A percentile compares a stretch with the other conserved stretches of the same genome.
Conservation (phyloP, 2,329 filamentous ascomycete species). For the Bimuria novae-zelandiae region DNA sequence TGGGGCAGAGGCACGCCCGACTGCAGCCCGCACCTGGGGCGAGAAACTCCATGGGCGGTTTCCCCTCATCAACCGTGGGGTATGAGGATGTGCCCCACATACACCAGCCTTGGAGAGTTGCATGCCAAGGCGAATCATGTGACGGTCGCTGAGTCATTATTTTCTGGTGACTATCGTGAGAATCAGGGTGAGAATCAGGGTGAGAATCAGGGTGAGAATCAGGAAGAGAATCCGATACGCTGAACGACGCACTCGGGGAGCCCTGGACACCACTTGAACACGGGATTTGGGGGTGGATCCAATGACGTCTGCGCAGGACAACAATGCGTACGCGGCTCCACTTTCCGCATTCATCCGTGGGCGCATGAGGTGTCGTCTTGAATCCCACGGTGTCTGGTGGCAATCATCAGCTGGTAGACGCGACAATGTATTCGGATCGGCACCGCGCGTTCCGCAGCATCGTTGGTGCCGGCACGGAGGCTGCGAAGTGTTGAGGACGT, state of each 20-base stretch:
- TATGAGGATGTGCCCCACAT: slow-evolving; percentile 6
- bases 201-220: too few relatives aligned
- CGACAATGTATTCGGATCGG: background rate
- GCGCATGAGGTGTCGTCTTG: background rate
- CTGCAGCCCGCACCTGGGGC: background rate
- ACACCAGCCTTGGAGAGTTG: background rate
- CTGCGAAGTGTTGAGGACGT: too few relatives aligned
- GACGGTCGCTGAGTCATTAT: background rate
- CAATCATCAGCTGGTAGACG: background rate
- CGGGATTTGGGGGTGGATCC: background rate
- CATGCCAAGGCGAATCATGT: background rate
- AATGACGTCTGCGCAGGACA: slow-evolving; percentile 5
- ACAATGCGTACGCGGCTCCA: slow-evolving; percentile 4
- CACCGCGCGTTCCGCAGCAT: too few relatives aligned
- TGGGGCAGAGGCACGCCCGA: slow-evolving; percentile 20
- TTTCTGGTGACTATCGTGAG: too few relatives aligned
- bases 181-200: too few relatives aligned
- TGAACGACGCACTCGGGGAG: background rate
- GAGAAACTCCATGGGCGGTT: background rate
- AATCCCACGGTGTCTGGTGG: background rate
- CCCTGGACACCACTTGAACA: background rate
- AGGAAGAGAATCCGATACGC: too few relatives aligned
- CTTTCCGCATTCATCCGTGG: slow-evolving; percentile 1
- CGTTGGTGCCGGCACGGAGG: too few relatives aligned
- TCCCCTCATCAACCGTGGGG: slow-evolving; percentile 8